Evolutionary conservation across 1,284 basidiomycete genomes (phyloP).

Genomic region (Sanguinoderma infundibulare): DNA sequence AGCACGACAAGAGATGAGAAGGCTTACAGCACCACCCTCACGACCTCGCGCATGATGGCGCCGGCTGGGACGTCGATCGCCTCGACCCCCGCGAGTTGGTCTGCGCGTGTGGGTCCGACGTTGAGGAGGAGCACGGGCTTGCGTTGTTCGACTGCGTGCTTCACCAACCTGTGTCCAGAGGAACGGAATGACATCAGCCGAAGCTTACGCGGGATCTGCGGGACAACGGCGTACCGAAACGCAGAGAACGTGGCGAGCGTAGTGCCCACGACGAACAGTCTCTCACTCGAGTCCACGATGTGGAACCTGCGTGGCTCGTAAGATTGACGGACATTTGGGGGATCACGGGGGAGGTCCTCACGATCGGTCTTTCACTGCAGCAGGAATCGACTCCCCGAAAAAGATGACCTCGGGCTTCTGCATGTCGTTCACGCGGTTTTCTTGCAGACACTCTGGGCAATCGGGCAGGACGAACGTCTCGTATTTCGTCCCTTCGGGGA

Average conservation of each 20-base stretch:
- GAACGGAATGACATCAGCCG: too few relatives aligned
- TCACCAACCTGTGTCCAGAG: slow-evolving; percentile 44
- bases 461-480: slow-evolving; percentile 79
- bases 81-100: slow-evolving; percentile 71
- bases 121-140: slow-evolving; percentile 87
- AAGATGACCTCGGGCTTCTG: slow-evolving; percentile 88
- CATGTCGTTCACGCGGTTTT: slow-evolving; percentile 57
- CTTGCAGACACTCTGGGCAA: slow-evolving; percentile 66
- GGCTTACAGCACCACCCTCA: slow-evolving; percentile 58
- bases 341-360: slow-evolving; percentile 42
- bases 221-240: slow-evolving; percentile 78
- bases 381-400: slow-evolving; percentile 85
- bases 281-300: slow-evolving; percentile 64
- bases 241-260: slow-evolving; percentile 93
- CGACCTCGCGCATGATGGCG: slow-evolving; percentile 68
- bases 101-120: slow-evolving; percentile 85
- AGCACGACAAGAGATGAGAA: not conserved
- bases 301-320: slow-evolving; percentile 49
- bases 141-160: slow-evolving; percentile 72
- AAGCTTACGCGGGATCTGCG: too few relatives aligned
- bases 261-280: slow-evolving; percentile 83
- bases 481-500: slow-evolving; percentile 74
- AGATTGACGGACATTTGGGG: not conserved
- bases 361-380: slow-evolving; percentile 70
- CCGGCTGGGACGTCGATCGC: slow-evolving; percentile 81